Evolutionary conservation across 768 basidiomycete genomes (phyloP), one percentile per base, ranked within the genome.

Genomic region (Suillus cothurnatus): DNA sequence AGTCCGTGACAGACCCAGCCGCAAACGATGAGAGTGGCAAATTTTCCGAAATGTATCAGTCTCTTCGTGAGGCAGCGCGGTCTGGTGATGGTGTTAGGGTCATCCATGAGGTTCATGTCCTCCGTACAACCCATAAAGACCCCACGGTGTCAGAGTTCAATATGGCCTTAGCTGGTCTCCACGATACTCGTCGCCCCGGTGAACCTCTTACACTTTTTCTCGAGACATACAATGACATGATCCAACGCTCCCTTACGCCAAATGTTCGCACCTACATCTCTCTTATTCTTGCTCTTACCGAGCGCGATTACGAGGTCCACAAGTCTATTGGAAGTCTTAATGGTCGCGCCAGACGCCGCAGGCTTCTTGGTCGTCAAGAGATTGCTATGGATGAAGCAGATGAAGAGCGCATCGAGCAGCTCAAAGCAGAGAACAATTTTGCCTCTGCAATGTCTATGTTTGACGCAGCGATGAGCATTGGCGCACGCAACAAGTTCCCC

Each of bases 211-310:
- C 81, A 0, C 72, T 82, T 49, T 76, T 94, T 43, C 74, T 91
- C 61, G 84, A 88, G 58, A 82, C 88, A 3, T 96, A 95, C 78
- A 85, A 92, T 67, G 81, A 86, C 57, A 86, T 96, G 82, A 77
- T 94, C 64, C 77, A 81, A 32, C 81, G 78, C 36, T 84, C 85
- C 21, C 73, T 95, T 5, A 71, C 84, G 0, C 94, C 95, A 11
- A 89, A 88, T 60, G 63, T 78, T 15, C 69, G 74, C 52, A 94
- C 92, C 0, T 94, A 93, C 74, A 71, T 80, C 34, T 73, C 76
- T 41, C 80, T 94, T 53, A 86, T 97, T 63, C 67, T 74, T 0
- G 86, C 86, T 0, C 83, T 95, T 63, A 84, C 86, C 5, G 77
- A 82, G 32, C 88, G 94, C 47, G 92, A 94, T 69, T 69, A 76